phyloP scores from a whole-genome alignment of 495 filamentous ascomycete species.

The Trichocladium antarcticum region DNA sequence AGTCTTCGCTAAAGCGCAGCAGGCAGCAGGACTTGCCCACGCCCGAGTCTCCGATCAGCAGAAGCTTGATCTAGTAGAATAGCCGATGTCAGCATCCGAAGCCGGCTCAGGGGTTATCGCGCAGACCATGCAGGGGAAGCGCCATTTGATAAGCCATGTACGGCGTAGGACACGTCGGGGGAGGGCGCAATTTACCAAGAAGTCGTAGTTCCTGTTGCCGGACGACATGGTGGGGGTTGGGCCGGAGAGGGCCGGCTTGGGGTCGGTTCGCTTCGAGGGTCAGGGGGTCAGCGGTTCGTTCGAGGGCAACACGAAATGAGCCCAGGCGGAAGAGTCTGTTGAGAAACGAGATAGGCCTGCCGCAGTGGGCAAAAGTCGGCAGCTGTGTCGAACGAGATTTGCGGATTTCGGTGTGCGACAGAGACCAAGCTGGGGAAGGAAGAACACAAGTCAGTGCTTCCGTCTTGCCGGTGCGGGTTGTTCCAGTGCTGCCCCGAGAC shows the following conservation, averaged over 20 bases:
- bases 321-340: not conserved
- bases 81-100: slow-evolving; percentile 3
- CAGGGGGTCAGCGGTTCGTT: not conserved
- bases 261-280: not conserved
- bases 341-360: not conserved
- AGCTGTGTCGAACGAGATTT: not conserved
- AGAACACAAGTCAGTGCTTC: not conserved
- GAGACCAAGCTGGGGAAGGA: not conserved
- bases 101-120: not conserved
- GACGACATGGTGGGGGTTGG: slow-evolving; percentile 64
- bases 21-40: slow-evolving; percentile 98
- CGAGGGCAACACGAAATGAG: not conserved
- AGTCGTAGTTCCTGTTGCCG: slow-evolving; percentile 95
- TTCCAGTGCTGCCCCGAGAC: not conserved
- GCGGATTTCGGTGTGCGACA: not conserved
- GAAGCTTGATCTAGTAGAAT: slow-evolving; percentile 75
- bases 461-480: not conserved
- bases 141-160: not conserved
- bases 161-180: not conserved
- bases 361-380: not conserved
- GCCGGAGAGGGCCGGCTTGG: slow-evolving; percentile 1
- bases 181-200: slow-evolving; percentile 55
- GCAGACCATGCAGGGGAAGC: too few species aligned
- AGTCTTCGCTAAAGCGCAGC: slow-evolving; percentile 96
- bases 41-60: slow-evolving; percentile 95